Evolutionary conservation across 768 basidiomycete species (phyloP).

Genomic region (Rhodotorula kratochvilovae): DNA sequence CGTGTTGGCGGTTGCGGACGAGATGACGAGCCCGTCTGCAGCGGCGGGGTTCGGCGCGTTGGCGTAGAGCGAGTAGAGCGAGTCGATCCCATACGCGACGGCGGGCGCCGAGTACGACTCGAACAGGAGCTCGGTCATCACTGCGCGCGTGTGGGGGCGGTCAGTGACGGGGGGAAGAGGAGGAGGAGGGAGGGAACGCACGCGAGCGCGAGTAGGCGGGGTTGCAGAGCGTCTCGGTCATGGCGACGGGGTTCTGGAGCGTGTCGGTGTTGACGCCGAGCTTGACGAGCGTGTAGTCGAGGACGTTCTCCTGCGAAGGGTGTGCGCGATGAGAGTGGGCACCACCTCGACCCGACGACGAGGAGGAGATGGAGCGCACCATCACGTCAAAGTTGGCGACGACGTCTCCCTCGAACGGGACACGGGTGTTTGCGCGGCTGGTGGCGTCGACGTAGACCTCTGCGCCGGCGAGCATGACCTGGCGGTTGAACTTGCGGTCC

Average conservation of each 20-base stretch:
- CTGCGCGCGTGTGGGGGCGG: constrained; percentile 49
- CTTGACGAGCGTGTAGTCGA: constrained; percentile 85
- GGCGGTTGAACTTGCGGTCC: constrained; percentile 77
- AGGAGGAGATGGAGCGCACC: constrained; percentile 52
- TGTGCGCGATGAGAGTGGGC: constrained; percentile 40
- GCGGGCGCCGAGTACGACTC: constrained; percentile 84
- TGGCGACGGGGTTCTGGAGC: constrained; percentile 81
- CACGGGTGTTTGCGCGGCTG: constrained; percentile 68
- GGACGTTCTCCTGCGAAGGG: constrained; percentile 71
- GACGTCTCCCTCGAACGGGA: constrained; percentile 92
- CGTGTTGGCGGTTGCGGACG: constrained; percentile 86
- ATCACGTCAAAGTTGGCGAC: constrained; percentile 85
- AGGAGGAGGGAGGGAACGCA: constrained; percentile 50
- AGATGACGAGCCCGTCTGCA: constrained; percentile 77
- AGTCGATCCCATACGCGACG: constrained; percentile 80
- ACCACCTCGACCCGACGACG: constrained; percentile 30
- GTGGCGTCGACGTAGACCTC: constrained; percentile 81
- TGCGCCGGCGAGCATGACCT: constrained; percentile 79
- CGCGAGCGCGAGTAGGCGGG: constrained; percentile 81
- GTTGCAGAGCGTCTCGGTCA: constrained; percentile 86
- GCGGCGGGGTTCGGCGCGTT: constrained; percentile 52
- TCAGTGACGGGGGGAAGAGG: neutral
- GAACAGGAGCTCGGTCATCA: constrained; percentile 94
- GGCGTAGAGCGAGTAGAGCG: constrained; percentile 85
- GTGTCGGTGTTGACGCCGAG: constrained; percentile 71